Evolutionary conservation across 2,329 filamentous ascomycete species (phyloP), one percentile per base, ranked within the genome.

Genomic region (Ceratocystis harringtonii): DNA sequence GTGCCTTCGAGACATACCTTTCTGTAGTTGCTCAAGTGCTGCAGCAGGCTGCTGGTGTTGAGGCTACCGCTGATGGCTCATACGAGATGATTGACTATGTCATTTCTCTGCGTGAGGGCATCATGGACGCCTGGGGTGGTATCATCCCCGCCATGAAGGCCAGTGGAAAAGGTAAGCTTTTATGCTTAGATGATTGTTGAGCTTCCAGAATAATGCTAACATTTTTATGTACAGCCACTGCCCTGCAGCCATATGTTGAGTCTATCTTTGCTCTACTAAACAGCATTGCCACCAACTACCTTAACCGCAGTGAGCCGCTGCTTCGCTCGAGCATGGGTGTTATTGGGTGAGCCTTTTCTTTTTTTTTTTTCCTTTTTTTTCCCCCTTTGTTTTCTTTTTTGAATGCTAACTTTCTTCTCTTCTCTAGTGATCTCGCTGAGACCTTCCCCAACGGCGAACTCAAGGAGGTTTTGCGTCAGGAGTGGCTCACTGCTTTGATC

Each of bases 81-180:
- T 94, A 92, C 71, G 94, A 99, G 77, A 95, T 97, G 88, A 87
- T 92, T 66, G 92, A 97, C 76, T 99, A 99, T 74, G 87, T 99
- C 70, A 84, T 95, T 69, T 96, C 92, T 22, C 82, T 99, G 61
- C 87, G 94, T 64, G 95, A 99, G 74, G 94, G 92, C 70, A 97
- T 99, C 70, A 96, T 97, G 87, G 94, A 99, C 80, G 94, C 94
- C 43, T 99, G 95, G 92, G 91, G 92, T 72, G 94, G 94, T 70
- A 94, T 96, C 70, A 91, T 99, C 73, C 86, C 92, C 74, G 91
- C 94, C 64, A 91, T 97, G 87, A 95, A 94, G 80, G 78, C 81
- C 63, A 89, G 87, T 72, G 79, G 79, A 72, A 92, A 92, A 80
- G 85, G 87, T 88, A 76, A 75, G 84, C 78, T 10, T 65, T 48